Evolutionary conservation across 2,329 filamentous ascomycete species (phyloP), one percentile per base, ranked within the genome.

Genomic region (Botrytis elliptica): DNA sequence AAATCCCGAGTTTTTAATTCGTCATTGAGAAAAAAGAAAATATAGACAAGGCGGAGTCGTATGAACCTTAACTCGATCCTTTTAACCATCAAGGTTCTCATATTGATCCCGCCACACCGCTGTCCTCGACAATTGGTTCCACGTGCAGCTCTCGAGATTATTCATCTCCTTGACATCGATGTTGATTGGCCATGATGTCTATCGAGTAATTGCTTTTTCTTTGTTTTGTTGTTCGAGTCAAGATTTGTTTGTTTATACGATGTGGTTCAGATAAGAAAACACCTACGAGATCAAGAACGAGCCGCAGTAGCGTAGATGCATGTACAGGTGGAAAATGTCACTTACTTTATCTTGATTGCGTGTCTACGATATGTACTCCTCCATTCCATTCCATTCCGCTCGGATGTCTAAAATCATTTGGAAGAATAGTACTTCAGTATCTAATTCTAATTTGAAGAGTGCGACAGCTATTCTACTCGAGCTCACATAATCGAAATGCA

Each of bases 31-130:
- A 33, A 10, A 18, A 10, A 59, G n/a, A 57, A 38, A 38, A 25
- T 7, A 14, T 38, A 25, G 36, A 7, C 22, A 40, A 38, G 36
- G 55, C n/a, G 12, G 14, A 44, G 16, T 25, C 38, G 29, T 29
- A 29, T 64, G 10, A 55, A 55, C 52, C 25, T n/a, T n/a, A 55
- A 55, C 12, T 55, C 49, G 25, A 25, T 62, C 33, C 22, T 40
- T 62, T 67, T 67, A 67, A 18, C 64, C 65, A 67, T 67, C 65
- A 67, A 67, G 65, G 65, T 67, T 52, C 65, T 67, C 65, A 52
- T 18, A 55, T n/a, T 49, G 59, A 40, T 62, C 59, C 59, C 22
- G 38, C 59, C 22, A 62, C 59, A 40, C 36, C 59, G 12, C 59
- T 22, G 22, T 22, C 57, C 29, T 59, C 36, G 57, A 14, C 57